Percentiles rank a stretch among this genome's conserved stretches.
phyloP scores from a whole-genome alignment of 2,329 filamentous ascomycete genomes.

The Fusarium sp. region DNA sequence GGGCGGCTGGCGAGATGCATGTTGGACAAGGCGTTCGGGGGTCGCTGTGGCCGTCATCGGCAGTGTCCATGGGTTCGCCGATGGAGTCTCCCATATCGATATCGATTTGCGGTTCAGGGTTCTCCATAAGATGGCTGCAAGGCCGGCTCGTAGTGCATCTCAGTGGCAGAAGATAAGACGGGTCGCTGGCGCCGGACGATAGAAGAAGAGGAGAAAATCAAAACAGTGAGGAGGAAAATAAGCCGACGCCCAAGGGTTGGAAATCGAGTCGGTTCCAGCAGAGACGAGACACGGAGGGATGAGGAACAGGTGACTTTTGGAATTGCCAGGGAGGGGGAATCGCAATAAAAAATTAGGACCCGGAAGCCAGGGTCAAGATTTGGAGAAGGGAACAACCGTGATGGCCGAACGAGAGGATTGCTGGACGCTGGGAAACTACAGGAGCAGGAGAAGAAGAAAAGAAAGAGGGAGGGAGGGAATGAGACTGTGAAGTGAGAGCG shows the following conservation, averaged over 20 bases:
- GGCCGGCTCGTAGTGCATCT: constrained; percentile 45
- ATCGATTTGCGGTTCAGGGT: constrained; percentile 39
- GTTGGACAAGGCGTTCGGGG: constrained; percentile 38
- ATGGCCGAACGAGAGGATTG: constrained; percentile 25
- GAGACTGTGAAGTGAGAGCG: constrained; percentile 17
- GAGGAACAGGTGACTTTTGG: constrained; percentile 46
- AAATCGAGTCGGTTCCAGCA: constrained; percentile 31
- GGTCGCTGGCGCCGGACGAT: neutral
- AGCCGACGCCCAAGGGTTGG: constrained; percentile 23
- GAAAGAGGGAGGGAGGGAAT: constrained; percentile 5
- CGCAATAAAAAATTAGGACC: constrained; percentile 46
- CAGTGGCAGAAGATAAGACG: constrained; percentile 22
- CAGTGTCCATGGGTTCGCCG: constrained; percentile 48
- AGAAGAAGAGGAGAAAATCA: constrained; percentile 9
- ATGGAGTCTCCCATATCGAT: constrained; percentile 46
- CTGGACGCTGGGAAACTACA: constrained; percentile 14
- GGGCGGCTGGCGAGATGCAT: constrained; percentile 39
- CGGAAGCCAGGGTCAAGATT: constrained; percentile 40
- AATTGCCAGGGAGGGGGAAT: constrained; percentile 46
- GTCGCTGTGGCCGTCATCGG: constrained; percentile 39
- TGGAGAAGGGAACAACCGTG: constrained; percentile 13
- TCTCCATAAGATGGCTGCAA: constrained; percentile 45
- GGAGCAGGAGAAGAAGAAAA: constrained; percentile 10
- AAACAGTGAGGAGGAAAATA: constrained; percentile 22
- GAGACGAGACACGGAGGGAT: constrained; percentile 37